Evolutionary conservation across 257 asterid genomes (phyloP), one percentile per base, ranked within the genome.

Genomic region (Vinca minor): DNA sequence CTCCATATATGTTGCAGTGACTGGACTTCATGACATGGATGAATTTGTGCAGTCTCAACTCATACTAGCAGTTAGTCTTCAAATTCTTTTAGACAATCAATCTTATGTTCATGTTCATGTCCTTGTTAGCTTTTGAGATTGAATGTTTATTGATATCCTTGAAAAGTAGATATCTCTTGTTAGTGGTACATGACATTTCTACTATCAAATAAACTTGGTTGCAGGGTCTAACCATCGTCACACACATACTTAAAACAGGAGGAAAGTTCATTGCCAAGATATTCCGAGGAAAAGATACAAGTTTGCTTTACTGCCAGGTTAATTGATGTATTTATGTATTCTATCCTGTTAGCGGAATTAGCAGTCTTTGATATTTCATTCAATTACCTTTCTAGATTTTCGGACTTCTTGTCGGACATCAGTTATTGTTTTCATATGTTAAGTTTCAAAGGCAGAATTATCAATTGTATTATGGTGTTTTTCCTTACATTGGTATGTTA

Each of bases 1-100:
- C 20, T 32, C 62, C 47, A 44, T 35, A 38, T 61, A 29, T 71
- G 32, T 75, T 69, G 71, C 94, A 87, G 99, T 93, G 57, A 93
- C 99, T 41, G 99, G 99, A 73, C 87, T 93, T 63, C 97, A 93
- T 66, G 99, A 93, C 79, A 84, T 93, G 99, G 99, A 93, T 78
- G 99, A 93, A 76, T 93, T 87, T 60, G 97, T 93, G 76, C 99
- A 93, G 52, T 89, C 99, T 71, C 99, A 93, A 72, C 94, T 93
- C 69, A 93, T 93, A 57, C 79, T 93, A 70, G 99, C 97, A 76
- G 99, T 89, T 63, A 80, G 93, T 78, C 63, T 26, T 45, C 11
- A 31, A 25, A 4, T 47, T 14, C 21, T 26, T 38, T 28, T 39
- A 46, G n/a, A 39, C 23, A 29, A 25, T 23, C 35, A 55, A 23